A percentile compares a stretch with the other conserved stretches of the same genome.
These are phyloP conservation scores for Chenopodium berlandieri DNA, from an alignment of 148 eudicot species.

Conservation along the genomic window DNA sequence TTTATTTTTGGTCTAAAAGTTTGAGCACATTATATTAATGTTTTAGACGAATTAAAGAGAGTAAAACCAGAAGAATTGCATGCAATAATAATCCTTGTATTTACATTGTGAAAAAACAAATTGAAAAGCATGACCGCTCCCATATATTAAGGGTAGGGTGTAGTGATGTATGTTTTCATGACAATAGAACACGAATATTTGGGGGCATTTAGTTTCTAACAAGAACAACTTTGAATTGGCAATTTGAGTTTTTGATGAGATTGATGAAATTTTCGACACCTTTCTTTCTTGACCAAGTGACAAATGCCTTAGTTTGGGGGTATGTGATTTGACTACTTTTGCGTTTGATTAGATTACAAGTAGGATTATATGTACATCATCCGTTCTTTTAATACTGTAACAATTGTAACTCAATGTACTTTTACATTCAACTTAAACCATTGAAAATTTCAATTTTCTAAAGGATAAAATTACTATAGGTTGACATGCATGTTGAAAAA, in stretches of 20 bases:
- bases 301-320: background rate
- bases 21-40: background rate
- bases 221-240: background rate
- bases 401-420: no score
- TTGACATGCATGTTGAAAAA: no score
- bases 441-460: no score
- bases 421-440: no score
- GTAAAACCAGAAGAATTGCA: constrained; percentile 8
- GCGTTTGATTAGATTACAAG: no score
- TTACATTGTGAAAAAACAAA: background rate
- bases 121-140: constrained; percentile 7
- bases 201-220: background rate
- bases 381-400: no score
- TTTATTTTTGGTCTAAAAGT: no score
- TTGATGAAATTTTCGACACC: background rate
- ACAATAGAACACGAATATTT: background rate
- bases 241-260: background rate
- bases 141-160: background rate
- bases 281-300: background rate
- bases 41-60: background rate
- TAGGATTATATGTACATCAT: no score
- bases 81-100: no score
- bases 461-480: no score
- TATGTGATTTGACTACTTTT: background rate
- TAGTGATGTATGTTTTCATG: background rate